Conservation (phyloP, 2,329 filamentous ascomycete genomes). For the Trichoderma sp. region DNA sequence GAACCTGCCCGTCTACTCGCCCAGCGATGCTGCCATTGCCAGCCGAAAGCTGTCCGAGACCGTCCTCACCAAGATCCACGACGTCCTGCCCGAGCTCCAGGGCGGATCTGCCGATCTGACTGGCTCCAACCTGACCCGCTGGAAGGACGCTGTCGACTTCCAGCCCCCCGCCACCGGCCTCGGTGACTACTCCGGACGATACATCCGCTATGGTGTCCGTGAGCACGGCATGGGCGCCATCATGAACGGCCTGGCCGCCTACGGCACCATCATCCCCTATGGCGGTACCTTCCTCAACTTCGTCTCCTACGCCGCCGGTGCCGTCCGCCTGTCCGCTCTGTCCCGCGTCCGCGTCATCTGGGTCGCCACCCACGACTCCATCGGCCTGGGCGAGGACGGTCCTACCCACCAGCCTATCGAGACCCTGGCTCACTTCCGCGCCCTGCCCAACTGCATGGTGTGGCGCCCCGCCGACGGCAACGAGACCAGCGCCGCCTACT, state of each 20-base stretch:
- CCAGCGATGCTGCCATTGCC: slow-evolving; percentile 79
- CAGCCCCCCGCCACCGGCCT: slow-evolving; percentile 85
- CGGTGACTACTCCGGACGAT: slow-evolving; percentile 87
- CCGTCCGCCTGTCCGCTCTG: slow-evolving; percentile 89
- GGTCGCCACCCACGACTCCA: slow-evolving; percentile 98
- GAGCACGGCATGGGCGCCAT: slow-evolving; percentile 92
- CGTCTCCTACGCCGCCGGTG: slow-evolving; percentile 94
- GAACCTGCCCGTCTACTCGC: slow-evolving; percentile 85
- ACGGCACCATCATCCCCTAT: slow-evolving; percentile 92
- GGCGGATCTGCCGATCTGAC: slow-evolving; percentile 98
- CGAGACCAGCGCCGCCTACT: slow-evolving; percentile 97
- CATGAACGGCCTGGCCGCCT: slow-evolving; percentile 93
- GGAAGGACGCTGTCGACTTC: slow-evolving; percentile 97
- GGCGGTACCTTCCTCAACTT: slow-evolving; percentile 99
- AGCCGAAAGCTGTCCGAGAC: slow-evolving; percentile 96
- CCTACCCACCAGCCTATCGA: slow-evolving; percentile 99
- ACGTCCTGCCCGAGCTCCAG: slow-evolving; percentile 81
- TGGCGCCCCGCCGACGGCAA: slow-evolving; percentile 99
- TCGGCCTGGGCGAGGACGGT: slow-evolving; percentile 97
- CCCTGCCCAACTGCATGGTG: slow-evolving; percentile 98
- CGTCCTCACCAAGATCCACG: slow-evolving; percentile 85
- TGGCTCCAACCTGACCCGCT: slow-evolving; percentile 96
- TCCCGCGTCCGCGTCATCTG: slow-evolving; percentile 91
- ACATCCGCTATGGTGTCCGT: slow-evolving; percentile 89
- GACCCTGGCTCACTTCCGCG: slow-evolving; percentile 97